Conservation (phyloP, 768 basidiomycete species). For the Suillus brevipes region DNA sequence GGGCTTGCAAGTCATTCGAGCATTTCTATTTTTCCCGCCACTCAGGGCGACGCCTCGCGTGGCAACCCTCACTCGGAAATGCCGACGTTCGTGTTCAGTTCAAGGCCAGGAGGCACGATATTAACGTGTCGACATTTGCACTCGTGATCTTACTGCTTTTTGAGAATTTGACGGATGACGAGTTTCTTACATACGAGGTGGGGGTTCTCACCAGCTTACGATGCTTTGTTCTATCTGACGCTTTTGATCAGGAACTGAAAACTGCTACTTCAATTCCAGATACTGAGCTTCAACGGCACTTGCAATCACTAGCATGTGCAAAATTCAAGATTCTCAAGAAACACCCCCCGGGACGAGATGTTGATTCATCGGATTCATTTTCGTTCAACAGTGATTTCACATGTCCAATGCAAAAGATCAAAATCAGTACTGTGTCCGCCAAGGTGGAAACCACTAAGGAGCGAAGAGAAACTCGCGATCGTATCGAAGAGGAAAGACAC, state of each 20-base stretch:
- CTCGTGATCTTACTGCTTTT: conserved; percentile 88
- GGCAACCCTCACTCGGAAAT: conserved; percentile 88
- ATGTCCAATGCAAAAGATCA: conserved; percentile 83
- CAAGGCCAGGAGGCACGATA: conserved; percentile 76
- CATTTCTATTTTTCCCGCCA: conserved; percentile 88
- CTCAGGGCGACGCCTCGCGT: conserved; percentile 85
- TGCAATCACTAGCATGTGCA: conserved; percentile 94
- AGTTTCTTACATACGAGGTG: conserved; percentile 77
- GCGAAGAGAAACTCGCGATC: conserved; percentile 84
- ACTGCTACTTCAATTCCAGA: conserved; percentile 73
- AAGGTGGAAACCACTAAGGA: conserved; percentile 87
- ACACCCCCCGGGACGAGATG: conserved; percentile 83
- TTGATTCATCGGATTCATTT: conserved; percentile 75
- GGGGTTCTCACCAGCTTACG: conserved; percentile 21
- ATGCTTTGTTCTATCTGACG: background rate
- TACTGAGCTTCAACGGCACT: conserved; percentile 80
- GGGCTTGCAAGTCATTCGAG: conserved; percentile 76
- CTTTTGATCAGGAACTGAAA: conserved; percentile 73
- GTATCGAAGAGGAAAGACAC: conserved; percentile 88
- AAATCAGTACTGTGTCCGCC: conserved; percentile 86
- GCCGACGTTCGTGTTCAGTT: conserved; percentile 87
- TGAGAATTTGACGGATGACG: conserved; percentile 65
- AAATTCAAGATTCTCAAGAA: conserved; percentile 93
- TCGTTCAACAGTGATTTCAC: conserved; percentile 86
- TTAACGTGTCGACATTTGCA: conserved; percentile 91